phyloP scores from a whole-genome alignment of 805 yeast genomes.

The Saccharomyces jurei region DNA sequence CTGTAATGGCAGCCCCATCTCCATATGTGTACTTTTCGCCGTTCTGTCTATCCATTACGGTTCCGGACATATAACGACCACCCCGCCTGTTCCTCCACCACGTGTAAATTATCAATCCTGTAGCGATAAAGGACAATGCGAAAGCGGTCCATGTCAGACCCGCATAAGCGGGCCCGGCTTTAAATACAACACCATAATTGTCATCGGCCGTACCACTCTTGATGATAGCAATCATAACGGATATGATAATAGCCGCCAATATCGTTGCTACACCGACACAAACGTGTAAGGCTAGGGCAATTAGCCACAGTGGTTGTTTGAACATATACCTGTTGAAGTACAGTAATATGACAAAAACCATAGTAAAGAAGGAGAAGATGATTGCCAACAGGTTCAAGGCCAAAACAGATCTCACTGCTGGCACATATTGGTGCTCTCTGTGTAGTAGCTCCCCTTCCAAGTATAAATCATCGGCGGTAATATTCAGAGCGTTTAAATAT shows the following conservation, averaged over 20 bases:
- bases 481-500: constrained; percentile 23
- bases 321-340: not conserved
- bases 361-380: constrained; percentile 17
- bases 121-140: constrained; percentile 17
- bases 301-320: constrained; percentile 1
- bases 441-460: constrained; percentile 26
- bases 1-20: not conserved
- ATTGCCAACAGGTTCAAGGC: constrained; percentile 24
- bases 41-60: not conserved
- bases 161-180: constrained; percentile 17
- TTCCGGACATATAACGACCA: not conserved
- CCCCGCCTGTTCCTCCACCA: not conserved
- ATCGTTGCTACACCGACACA: constrained; percentile 18
- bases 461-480: constrained; percentile 22
- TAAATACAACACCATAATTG: constrained; percentile 22
- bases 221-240: constrained; percentile 24
- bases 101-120: not conserved
- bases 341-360: constrained; percentile 10
- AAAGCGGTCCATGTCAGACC: constrained; percentile 30
- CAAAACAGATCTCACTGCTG: constrained; percentile 26
- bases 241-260: constrained; percentile 23
- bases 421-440: constrained; percentile 27
- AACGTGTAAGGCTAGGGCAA: not conserved
- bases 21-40: not conserved
- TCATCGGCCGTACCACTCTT: constrained; percentile 29